Evolutionary conservation across 129 eudicot genomes (phyloP).

Genomic region (Helianthus tuberosus): DNA sequence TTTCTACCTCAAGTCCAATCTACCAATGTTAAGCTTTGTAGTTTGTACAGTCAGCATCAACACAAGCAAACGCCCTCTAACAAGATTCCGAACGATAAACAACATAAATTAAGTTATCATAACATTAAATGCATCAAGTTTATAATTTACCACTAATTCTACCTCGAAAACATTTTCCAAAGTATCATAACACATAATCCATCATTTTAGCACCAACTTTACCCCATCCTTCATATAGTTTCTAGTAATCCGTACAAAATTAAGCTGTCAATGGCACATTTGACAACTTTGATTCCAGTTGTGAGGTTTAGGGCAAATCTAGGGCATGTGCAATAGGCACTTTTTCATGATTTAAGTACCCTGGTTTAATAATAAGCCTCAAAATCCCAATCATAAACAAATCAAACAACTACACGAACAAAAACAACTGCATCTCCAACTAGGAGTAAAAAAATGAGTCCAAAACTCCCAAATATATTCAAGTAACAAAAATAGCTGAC

Average conservation of each 20-base stretch:
- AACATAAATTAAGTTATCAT: no score
- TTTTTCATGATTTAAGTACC: not conserved
- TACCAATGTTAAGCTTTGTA: constrained; percentile 6
- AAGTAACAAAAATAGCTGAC: not conserved
- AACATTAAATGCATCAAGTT: no score
- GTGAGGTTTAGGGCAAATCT: constrained; percentile 3
- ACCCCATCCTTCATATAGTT: not conserved
- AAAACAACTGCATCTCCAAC: constrained; percentile 1
- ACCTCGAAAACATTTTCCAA: constrained; percentile 7
- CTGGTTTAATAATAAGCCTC: constrained; percentile 6
- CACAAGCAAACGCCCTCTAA: constrained; percentile 9
- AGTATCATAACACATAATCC: not conserved
- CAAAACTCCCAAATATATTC: not conserved
- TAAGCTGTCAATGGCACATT: not conserved
- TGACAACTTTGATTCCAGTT: constrained; percentile 4
- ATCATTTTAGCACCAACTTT: not conserved
- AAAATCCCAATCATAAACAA: constrained; percentile 16
- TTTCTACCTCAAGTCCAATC: constrained; percentile 15
- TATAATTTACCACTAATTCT: no score
- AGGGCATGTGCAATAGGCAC: not conserved
- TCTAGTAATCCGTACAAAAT: not conserved
- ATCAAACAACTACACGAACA: constrained; percentile 5
- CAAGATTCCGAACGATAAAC: no score
- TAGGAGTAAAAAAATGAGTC: not conserved
- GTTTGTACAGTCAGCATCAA: constrained; percentile 26